A percentile compares a stretch with the other conserved stretches of the same genome.
Evolutionary conservation across 345 rosid species (phyloP).

Genomic region (Eucalyptus shirleyi): DNA sequence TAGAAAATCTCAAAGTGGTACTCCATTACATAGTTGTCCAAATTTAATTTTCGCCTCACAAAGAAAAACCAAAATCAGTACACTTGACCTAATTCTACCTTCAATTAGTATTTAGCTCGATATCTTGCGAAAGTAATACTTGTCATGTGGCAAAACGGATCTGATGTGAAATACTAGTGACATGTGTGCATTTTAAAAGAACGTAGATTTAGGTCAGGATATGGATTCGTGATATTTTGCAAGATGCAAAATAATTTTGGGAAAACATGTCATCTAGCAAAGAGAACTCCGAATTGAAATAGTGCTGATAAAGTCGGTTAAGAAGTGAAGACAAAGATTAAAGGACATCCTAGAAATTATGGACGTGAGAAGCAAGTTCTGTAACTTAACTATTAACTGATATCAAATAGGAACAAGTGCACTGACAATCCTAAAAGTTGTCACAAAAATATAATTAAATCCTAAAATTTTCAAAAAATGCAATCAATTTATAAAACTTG

Average conservation of each 20-base stretch:
- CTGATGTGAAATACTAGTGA: not conserved
- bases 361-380: not conserved
- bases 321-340: not conserved
- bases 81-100: not conserved
- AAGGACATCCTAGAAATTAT: not conserved
- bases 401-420: no score
- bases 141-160: not conserved
- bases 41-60: not conserved
- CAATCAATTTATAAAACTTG: fast-evolving
- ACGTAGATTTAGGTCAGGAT: not conserved
- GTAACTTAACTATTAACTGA: not conserved
- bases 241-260: not conserved
- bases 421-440: fast-evolving
- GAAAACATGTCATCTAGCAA: fast-evolving
- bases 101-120: not conserved
- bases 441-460: fast-evolving
- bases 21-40: no score
- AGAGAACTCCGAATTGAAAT: not conserved
- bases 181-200: not conserved
- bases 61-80: fast-evolving
- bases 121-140: not conserved
- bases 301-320: not conserved
- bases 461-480: fast-evolving
- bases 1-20: not conserved
- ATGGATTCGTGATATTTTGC: not conserved